A percentile compares a stretch with the other conserved stretches of the same genome.
Conservation (phyloP, 108 stramenopile species). For the Fragilaria crotonensis region DNA sequence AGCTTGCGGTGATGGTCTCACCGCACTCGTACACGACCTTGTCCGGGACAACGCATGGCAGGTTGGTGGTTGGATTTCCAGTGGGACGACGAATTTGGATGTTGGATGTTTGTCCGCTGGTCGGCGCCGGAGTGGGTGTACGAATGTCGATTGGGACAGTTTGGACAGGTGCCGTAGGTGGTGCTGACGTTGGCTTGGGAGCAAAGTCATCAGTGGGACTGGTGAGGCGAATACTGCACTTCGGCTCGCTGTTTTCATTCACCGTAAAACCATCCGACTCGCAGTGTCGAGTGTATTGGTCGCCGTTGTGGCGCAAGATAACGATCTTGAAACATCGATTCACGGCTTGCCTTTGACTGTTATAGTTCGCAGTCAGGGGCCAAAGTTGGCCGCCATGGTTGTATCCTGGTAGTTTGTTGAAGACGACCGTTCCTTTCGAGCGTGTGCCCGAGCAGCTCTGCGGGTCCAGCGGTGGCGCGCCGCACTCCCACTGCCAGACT, state of each 20-base stretch:
- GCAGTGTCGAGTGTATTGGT: not conserved
- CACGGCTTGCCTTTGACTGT: not conserved
- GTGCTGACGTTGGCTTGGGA: no score
- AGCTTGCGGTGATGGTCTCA: not conserved
- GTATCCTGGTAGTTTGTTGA: not conserved
- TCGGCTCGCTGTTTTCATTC: not conserved
- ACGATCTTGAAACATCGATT: not conserved
- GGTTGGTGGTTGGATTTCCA: not conserved
- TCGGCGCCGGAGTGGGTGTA: not conserved
- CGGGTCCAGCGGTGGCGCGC: not conserved
- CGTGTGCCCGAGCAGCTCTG: no score
- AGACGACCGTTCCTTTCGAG: not conserved
- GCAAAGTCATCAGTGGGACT: not conserved
- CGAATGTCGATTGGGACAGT: not conserved
- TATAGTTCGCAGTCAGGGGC: not conserved
- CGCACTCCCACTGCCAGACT: not conserved
- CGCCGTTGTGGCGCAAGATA: not conserved
- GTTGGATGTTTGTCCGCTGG: no score
- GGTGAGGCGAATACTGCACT: not conserved
- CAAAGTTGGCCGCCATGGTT: not conserved
- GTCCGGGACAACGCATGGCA: not conserved
- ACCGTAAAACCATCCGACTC: not conserved
- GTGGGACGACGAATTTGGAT: no score
- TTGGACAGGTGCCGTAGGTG: not conserved
- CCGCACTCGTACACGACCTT: not conserved